phyloP scores from a whole-genome alignment of 2,329 filamentous ascomycete species.

The Hypoxylon sp. region DNA sequence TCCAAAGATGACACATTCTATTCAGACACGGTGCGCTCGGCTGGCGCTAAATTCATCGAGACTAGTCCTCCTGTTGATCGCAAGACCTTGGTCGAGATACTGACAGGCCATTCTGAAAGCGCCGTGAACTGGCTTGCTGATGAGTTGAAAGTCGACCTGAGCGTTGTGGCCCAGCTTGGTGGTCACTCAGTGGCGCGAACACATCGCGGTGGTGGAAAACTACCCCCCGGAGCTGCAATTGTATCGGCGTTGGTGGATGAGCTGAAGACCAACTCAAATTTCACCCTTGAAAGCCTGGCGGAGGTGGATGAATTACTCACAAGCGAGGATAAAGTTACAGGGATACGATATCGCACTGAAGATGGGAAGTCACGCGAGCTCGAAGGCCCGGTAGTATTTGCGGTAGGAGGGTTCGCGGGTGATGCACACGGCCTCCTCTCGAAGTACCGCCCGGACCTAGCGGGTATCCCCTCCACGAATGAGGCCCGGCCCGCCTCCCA shows the following conservation, averaged over 20 bases:
- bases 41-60: constrained; percentile 60
- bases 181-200: constrained; percentile 71
- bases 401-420: constrained; percentile 74
- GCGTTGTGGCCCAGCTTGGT: constrained; percentile 70
- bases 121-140: constrained; percentile 71
- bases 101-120: constrained; percentile 64
- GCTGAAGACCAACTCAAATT: constrained; percentile 64
- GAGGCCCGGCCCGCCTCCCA: constrained; percentile 71
- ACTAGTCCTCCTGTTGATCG: constrained; percentile 53
- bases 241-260: constrained; percentile 67
- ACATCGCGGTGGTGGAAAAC: constrained; percentile 69
- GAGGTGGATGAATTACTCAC: constrained; percentile 65
- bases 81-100: constrained; percentile 62
- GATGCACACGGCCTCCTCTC: constrained; percentile 71
- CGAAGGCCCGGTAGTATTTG: constrained; percentile 70
- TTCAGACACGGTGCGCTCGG: constrained; percentile 67
- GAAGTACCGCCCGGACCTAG: constrained; percentile 70
- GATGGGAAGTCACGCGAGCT: constrained; percentile 58
- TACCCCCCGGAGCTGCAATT: constrained; percentile 72
- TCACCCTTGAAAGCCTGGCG: constrained; percentile 66
- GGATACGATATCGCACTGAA: constrained; percentile 64
- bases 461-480: constrained; percentile 73
- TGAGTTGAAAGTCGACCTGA: constrained; percentile 71
- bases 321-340: constrained; percentile 58
- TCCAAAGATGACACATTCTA: constrained; percentile 67